These are phyloP conservation scores for Dillenia turbinata DNA, from an alignment of 164 flowering plant species.

Conservation along the genomic window DNA sequence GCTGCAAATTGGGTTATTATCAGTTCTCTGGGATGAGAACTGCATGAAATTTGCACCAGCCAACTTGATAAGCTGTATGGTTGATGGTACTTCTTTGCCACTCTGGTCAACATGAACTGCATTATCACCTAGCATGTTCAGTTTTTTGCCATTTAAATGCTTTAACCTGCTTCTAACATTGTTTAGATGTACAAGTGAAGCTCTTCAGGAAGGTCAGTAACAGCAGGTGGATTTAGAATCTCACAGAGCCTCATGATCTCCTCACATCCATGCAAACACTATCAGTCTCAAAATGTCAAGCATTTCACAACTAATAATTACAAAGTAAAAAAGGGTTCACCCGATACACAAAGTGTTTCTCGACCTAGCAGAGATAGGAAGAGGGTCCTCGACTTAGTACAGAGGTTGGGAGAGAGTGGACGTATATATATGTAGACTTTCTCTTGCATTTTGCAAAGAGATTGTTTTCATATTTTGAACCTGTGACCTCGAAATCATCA, in stretches of 20 bases:
- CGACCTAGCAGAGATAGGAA: too few species aligned
- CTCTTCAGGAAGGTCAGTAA: not conserved
- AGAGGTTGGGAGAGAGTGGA: too few species aligned
- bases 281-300: too few species aligned
- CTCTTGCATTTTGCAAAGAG: too few species aligned
- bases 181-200: conserved; percentile 31
- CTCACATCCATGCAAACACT: conserved; percentile 18
- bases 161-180: conserved; percentile 13
- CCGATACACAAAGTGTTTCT: too few species aligned
- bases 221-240: not conserved
- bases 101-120: not conserved
- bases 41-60: conserved; percentile 40
- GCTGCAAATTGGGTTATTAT: conserved; percentile 11
- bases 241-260: not conserved
- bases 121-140: conserved; percentile 3
- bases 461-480: too few species aligned
- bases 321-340: too few species aligned
- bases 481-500: too few species aligned
- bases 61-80: conserved; percentile 38
- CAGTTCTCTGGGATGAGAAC: conserved; percentile 5
- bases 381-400: too few species aligned
- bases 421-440: too few species aligned
- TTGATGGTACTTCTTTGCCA: conserved; percentile 17
- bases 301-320: too few species aligned
- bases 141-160: conserved; percentile 16